These are phyloP conservation scores for Balamuthia mandrillaris DNA, from an alignment of 208 protist genomes.

Conservation along the genomic window DNA sequence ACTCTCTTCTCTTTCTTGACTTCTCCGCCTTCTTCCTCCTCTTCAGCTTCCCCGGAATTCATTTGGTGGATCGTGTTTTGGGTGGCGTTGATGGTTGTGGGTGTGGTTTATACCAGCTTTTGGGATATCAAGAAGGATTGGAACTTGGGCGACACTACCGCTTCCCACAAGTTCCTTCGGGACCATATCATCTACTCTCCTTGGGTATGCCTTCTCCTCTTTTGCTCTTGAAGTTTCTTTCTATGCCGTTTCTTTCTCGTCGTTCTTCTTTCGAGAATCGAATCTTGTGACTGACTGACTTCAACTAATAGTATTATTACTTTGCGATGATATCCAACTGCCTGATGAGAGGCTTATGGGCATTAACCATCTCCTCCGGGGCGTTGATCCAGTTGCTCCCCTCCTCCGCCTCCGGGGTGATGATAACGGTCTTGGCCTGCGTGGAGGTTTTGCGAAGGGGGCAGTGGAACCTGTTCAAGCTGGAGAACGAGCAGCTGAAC, in stretches of 20 bases:
- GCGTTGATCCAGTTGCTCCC: too few relatives aligned
- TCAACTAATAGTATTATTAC: slow-evolving; percentile 60
- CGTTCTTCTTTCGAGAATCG: too few relatives aligned
- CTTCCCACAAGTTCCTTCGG: not conserved
- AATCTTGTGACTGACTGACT: too few relatives aligned
- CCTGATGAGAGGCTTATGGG: slow-evolving; percentile 52
- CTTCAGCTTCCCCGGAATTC: too few relatives aligned
- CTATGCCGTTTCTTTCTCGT: too few relatives aligned
- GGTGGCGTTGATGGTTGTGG: not conserved
- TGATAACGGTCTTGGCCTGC: slow-evolving; percentile 44
- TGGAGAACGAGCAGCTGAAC: slow-evolving; percentile 71
- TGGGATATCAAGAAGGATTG: slow-evolving; percentile 42
- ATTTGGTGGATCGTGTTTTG: too few relatives aligned
- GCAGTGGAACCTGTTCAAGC: slow-evolving; percentile 66
- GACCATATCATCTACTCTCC: not conserved
- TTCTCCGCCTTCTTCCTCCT: too few relatives aligned
- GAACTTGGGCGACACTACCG: not conserved
- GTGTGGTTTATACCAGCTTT: not conserved
- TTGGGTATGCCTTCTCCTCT: not conserved
- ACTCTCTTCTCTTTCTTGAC: not conserved
- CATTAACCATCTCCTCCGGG: slow-evolving; percentile 48
- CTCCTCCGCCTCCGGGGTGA: not conserved
- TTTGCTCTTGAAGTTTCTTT: too few relatives aligned
- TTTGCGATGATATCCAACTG: slow-evolving; percentile 53
- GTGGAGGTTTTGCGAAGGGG: slow-evolving; percentile 57